Percentiles rank a stretch among this genome's conserved stretches.
Conservation (phyloP, 805 yeast genomes). For the Phaffomyces thermotolerans region DNA sequence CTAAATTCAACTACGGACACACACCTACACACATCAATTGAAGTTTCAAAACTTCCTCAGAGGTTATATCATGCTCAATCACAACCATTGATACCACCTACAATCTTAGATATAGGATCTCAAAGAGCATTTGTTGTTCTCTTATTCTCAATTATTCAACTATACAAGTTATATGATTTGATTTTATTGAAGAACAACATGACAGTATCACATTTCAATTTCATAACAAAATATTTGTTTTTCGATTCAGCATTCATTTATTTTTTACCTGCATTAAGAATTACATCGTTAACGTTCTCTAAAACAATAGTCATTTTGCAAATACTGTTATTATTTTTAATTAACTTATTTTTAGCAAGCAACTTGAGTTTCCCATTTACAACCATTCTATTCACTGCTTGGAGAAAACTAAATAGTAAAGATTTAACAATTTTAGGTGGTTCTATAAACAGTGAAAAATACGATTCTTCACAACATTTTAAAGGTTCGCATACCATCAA, state of each 20-base stretch:
- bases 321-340: conserved; percentile 37
- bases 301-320: conserved; percentile 47
- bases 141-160: conserved; percentile 66
- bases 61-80: conserved; percentile 3
- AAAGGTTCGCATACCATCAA: conserved; percentile 83
- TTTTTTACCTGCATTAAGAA: conserved; percentile 63
- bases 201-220: conserved; percentile 38
- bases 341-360: conserved; percentile 50
- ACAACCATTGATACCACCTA: conserved; percentile 51
- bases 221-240: conserved; percentile 61
- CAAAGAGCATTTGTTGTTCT: conserved; percentile 68
- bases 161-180: conserved; percentile 77
- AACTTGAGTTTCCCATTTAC: conserved; percentile 43
- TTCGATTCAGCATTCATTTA: conserved; percentile 68
- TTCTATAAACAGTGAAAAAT: conserved; percentile 27
- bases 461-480: conserved; percentile 42
- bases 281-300: conserved; percentile 66
- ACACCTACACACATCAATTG: conserved; percentile 2
- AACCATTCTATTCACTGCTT: conserved; percentile 31
- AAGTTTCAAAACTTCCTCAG: conserved; percentile 5
- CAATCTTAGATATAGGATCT: conserved; percentile 61
- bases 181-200: conserved; percentile 45
- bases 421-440: conserved; percentile 50
- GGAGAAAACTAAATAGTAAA: conserved; percentile 35
- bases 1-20: too few species aligned